Evolutionary conservation across 2,329 filamentous ascomycete genomes (phyloP), one percentile per base, ranked within the genome.

Genomic region (Phoma sp.): DNA sequence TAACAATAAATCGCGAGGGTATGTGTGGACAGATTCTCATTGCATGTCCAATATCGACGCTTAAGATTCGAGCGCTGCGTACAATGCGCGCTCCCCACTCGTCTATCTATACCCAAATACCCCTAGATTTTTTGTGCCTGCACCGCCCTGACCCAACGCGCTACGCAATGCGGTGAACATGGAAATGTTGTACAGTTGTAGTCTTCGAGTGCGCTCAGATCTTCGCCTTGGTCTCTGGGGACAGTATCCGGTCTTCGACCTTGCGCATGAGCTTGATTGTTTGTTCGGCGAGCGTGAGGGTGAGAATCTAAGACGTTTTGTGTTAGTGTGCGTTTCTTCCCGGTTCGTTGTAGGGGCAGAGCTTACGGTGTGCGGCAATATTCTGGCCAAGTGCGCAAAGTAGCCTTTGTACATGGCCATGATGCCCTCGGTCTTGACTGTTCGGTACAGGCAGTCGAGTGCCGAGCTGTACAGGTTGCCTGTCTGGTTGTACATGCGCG

Each of bases 341-440:
- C 7, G 9, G 4, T 15, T 2, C 9, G 24, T 3, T 17, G 37
- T 5, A 31, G 29, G 15, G 4, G 15, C 29, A 22, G 22, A 24
- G 74, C 81, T 60, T 74, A 86, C 84, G 35, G 95, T 99, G 76
- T 99, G 95, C 40, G 95, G 95, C 69, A 99, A 79, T 69, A 99
- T 98, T 68, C 95, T 84, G 29, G 95, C 92, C 63, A 99, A 80
- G 79, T 99, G 95, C 15, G 95, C 95, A 71, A 96, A 86, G 81
- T 96, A 97, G 55, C 95, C 95, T 82, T 99, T 99, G 82, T 99
- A 99, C 55, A 99, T 91, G 58, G 95, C 95, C 41, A 98, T 79
- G 47, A 96, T 69, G 21, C 95, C 95, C 75, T 99, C 95, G 0
- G 92, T 96, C 73, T 88, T 89, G 58, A 99, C 83, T 0, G 95